Base-by-base conservation (phyloP, 2,329 filamentous ascomycete genomes). In the Colletotrichum sp. region DNA sequence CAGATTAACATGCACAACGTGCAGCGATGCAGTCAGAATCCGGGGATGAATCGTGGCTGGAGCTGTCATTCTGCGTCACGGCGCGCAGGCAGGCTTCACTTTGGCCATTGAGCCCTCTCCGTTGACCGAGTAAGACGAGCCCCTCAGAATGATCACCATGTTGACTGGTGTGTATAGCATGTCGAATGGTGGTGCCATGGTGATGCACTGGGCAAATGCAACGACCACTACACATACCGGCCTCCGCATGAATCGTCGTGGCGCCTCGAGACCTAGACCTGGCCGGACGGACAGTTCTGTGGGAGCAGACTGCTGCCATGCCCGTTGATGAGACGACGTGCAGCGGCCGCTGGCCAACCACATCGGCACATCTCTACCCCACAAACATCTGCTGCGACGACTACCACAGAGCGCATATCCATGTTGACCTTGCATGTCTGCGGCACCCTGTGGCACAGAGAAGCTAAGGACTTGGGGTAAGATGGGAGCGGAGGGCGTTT, bases 321-420 rank as follows among this genome's bases (percentile, higher is more conserved):
- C 64, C 73, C 73, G 70, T 69, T 65, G 73, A 73, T 75, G 70
- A 75, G 73, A 75, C 73, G 70, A 75, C 70, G 43, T 73, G 34
- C 57, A 64, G 64, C 34, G 18, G 32, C 15, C 21, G 28, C 18
- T 38, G 43, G 58, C 73, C 73, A 75, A 75, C 64, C 70, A 65
- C 38, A 26, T n/a, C 30, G 34, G 30, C 32, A 30, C 21, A 68
- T 67, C 28, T 21, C 13, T 73, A 75, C 73, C 73, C 73, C 73
- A 68, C 70, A 73, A 73, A 68, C 43, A 24, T 32, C 26, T 60
- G 64, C 64, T 68, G 70, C 64, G 70, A 75, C 57, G 70, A 70
- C 43, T 48, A 36, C 57, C 58, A n/a, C 58, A 30, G 58, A 30
- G 26, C 26, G 26, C 58, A 61, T 52, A 15, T 38, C 48, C 16